Percentiles rank a stretch among this genome's conserved stretches.
phyloP scores from a whole-genome alignment of 2,329 filamentous ascomycete genomes.

The Cercospora nicotianae region DNA sequence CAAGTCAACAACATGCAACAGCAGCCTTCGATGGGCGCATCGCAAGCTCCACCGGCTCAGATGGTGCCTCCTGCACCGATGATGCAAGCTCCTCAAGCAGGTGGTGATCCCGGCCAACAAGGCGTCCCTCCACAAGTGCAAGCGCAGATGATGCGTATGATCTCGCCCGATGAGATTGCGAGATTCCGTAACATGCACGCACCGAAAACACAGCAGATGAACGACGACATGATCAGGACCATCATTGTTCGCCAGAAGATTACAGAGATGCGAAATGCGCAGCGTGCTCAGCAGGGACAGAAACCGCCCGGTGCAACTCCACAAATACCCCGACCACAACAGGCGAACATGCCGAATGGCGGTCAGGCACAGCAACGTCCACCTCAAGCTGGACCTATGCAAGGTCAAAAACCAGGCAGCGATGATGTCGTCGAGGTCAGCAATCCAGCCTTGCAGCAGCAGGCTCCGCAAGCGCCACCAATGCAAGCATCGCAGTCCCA shows the following conservation, averaged over 20 bases:
- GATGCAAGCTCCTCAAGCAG: conserved; percentile 19
- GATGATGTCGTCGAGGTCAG: conserved; percentile 46
- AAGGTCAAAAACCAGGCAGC: conserved; percentile 35
- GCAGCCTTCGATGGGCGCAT: conserved; percentile 22
- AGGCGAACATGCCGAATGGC: conserved; percentile 13
- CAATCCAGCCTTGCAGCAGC: conserved; percentile 27
- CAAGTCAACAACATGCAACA: conserved; percentile 20
- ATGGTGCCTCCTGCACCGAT: conserved; percentile 40
- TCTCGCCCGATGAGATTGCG: conserved; percentile 43
- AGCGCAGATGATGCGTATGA: conserved; percentile 16
- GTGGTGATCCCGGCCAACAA: conserved; percentile 31
- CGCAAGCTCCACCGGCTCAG: conserved; percentile 42
- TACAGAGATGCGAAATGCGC: conserved; percentile 22
- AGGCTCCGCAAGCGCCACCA: conserved; percentile 36
- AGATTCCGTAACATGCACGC: conserved; percentile 39
- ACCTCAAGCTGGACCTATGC: conserved; percentile 9
- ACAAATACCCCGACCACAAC: conserved; percentile 32
- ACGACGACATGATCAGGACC: conserved; percentile 47
- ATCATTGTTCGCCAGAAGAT: conserved; percentile 31
- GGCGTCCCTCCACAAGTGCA: conserved; percentile 21
- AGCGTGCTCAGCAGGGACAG: conserved; percentile 39
- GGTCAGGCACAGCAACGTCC: conserved; percentile 20
- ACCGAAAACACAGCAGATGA: conserved; percentile 37
- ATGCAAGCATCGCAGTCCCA: conserved; percentile 31
- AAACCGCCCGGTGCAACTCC: conserved; percentile 35